A percentile compares a stretch with the other conserved stretches of the same genome.
Evolutionary conservation across 441 rosid species (phyloP).

Genomic region (Heliophila coronopifolia): DNA sequence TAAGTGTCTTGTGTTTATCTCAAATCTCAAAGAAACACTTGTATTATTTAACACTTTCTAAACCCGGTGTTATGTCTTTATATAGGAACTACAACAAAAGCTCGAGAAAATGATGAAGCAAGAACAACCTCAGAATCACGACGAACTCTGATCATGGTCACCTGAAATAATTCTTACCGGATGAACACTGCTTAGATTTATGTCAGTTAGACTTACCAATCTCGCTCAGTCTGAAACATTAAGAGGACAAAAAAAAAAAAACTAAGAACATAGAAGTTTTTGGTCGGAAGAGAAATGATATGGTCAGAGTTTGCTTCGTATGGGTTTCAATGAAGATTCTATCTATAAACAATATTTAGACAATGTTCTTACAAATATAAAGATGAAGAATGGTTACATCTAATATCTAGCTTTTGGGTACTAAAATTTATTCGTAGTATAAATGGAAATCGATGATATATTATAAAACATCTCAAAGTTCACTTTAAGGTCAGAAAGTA

Average conservation of each 20-base stretch:
- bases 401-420: neutral
- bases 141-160: conserved; percentile 50
- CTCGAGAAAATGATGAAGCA: conserved; percentile 64
- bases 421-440: neutral
- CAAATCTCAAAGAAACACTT: neutral
- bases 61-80: neutral
- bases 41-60: neutral
- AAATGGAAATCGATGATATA: neutral
- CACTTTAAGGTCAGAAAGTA: neutral
- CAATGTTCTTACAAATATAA: neutral
- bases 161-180: conserved; percentile 12
- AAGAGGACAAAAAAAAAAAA: conserved; percentile 4
- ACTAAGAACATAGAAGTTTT: conserved; percentile 10
- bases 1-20: conserved; percentile 21
- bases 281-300: conserved; percentile 22
- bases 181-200: conserved; percentile 15
- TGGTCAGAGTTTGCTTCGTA: conserved; percentile 6
- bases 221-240: conserved; percentile 22
- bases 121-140: conserved; percentile 50
- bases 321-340: neutral
- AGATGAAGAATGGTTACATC: neutral
- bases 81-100: conserved; percentile 67
- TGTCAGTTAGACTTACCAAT: conserved; percentile 9
- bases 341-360: conserved; percentile 9
- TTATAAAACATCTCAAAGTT: conserved; percentile 8